Base-by-base conservation (phyloP, 345 rosid genomes). In the Ricinus communis region DNA sequence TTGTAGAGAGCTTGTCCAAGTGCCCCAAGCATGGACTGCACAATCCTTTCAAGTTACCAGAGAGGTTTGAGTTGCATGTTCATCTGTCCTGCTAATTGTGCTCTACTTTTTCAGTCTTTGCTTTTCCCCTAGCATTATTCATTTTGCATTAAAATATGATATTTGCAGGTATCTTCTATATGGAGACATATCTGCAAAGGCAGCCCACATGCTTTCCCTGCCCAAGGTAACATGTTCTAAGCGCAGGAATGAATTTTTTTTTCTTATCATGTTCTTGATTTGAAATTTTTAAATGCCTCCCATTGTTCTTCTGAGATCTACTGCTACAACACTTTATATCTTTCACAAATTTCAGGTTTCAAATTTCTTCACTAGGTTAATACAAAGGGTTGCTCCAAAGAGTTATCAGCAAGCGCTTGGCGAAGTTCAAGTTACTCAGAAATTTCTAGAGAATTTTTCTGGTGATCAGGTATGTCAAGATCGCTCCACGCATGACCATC, bases 21-120 rank as follows among this genome's bases (percentile, higher is more conserved):
- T 95, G 99, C 82, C 93, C 97, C 0, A 95, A 95, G 83, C 97
- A 90, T 85, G 99, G 97, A 68, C 74, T 95, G 9, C 99, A 90
- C 83, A 95, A 95, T 86, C 99, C 99, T 72, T 95, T 95, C 76
- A 95, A 90, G 70, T 82, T 96, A 74, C 98, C 97, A 0, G 99
- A 92, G 83, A 92, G 98, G 99, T 95, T 77, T 68, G 41, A 15
- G 62, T 55, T 77, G 47, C 76, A 68, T 65, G 57, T 38, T 57
- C 50, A 54, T 51, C 41, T 18, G 4, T 55, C 68, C 50, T 36
- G 30, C 60, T 5, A 41, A 56, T 46, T 53, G n/a, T 3, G 22
- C 28, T 18, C 61, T 19, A 15, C 16, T 64, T 40, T 60, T 21
- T 11, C 27, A 1, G 16, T 40, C 38, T 15, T 58, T 49, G 21